Conservation (phyloP, 352 stramenopile genomes). For the Elongisporangium prolatum region DNA sequence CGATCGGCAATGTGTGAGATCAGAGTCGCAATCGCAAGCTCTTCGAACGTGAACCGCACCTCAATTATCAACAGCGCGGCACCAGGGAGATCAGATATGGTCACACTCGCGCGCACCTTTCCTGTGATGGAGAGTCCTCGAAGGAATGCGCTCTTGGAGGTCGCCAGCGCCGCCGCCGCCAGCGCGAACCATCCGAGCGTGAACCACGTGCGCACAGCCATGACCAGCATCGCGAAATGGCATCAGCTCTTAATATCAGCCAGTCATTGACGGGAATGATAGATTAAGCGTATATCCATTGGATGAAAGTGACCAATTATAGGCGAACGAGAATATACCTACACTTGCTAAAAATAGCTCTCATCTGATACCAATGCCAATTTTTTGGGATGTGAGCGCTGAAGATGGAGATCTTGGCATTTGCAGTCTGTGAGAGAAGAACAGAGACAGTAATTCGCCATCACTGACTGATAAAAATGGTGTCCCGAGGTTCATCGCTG, state of each 20-base stretch:
- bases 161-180: conserved; percentile 17
- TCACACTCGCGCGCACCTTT: conserved; percentile 25
- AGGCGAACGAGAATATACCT: neutral
- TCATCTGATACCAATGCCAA: conserved; percentile 4
- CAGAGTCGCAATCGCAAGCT: too few relatives aligned
- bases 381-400: neutral
- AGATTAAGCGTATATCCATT: neutral
- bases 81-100: conserved; percentile 20
- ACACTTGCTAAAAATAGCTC: neutral
- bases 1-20: neutral
- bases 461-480: conserved; percentile 23
- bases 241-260: neutral
- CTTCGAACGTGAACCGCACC: conserved; percentile 5
- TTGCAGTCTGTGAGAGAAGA: neutral
- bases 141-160: conserved; percentile 31
- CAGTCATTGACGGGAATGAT: neutral
- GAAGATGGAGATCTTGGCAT: neutral
- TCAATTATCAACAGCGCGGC: conserved; percentile 29
- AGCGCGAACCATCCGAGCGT: conserved; percentile 14
- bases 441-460: neutral
- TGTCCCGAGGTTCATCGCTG: conserved; percentile 69
- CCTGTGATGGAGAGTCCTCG: conserved; percentile 36
- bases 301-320: neutral
- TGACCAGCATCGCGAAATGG: conserved; percentile 1
- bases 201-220: conserved; percentile 11